phyloP scores from a whole-genome alignment of 768 basidiomycete genomes.

The Leccinum ochraceum region DNA sequence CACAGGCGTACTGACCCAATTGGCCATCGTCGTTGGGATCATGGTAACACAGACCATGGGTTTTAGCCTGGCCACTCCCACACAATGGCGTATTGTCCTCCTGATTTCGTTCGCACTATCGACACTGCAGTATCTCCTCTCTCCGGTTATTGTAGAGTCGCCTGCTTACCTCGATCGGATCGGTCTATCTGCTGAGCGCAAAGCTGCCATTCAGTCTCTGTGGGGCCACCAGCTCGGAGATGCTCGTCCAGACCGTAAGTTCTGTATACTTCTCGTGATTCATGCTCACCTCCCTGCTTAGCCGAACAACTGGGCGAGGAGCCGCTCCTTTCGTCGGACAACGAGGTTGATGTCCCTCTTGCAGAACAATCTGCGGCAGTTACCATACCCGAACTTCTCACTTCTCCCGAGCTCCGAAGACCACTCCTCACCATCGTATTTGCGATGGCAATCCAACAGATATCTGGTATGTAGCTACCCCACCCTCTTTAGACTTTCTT shows the following conservation, averaged over 20 bases:
- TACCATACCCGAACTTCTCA: conserved; percentile 54
- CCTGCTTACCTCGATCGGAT: conserved; percentile 63
- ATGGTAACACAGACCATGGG: conserved; percentile 84
- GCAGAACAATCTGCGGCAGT: conserved; percentile 35
- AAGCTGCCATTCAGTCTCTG: conserved; percentile 44
- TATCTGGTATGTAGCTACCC: conserved; percentile 55
- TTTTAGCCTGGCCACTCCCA: conserved; percentile 64
- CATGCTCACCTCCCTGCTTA: conserved; percentile 12
- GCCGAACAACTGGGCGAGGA: conserved; percentile 31
- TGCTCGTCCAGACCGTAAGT: conserved; percentile 29
- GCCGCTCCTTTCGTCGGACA: conserved; percentile 24
- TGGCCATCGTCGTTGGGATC: conserved; percentile 83
- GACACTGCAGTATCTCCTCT: conserved; percentile 54
- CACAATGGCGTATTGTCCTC: conserved; percentile 70
- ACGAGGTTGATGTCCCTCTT: conserved; percentile 18
- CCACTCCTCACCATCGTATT: conserved; percentile 68
- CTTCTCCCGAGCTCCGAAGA: conserved; percentile 52
- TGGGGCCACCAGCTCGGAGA: conserved; percentile 48
- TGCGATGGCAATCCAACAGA: conserved; percentile 76
- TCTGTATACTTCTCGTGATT: background rate
- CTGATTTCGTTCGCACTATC: conserved; percentile 60
- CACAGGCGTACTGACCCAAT: conserved; percentile 76
- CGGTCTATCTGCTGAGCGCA: conserved; percentile 51
- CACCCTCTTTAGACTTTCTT: conserved; percentile 3
- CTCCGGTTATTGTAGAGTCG: conserved; percentile 63